Conservation (phyloP, 2,329 filamentous ascomycete genomes). For the Colletotrichum magnum region DNA sequence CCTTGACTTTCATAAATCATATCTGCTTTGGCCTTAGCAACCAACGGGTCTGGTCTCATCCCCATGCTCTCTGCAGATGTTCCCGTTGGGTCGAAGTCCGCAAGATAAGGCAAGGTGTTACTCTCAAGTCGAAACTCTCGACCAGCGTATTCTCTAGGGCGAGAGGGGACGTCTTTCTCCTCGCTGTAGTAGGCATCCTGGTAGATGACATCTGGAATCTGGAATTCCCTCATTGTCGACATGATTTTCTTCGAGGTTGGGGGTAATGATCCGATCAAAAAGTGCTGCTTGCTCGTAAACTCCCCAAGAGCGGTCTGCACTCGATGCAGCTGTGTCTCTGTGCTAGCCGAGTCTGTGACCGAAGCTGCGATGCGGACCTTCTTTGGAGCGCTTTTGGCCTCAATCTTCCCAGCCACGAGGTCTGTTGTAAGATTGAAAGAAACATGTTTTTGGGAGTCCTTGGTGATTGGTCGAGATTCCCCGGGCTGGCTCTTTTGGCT, state of each 20-base stretch:
- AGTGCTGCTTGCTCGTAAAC: conserved; percentile 45
- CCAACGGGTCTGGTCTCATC: conserved; percentile 59
- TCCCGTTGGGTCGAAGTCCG: conserved; percentile 79
- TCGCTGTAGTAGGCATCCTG: conserved; percentile 89
- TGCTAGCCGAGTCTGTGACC: conserved; percentile 33
- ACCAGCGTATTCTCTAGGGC: conserved; percentile 86
- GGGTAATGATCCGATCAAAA: conserved; percentile 49
- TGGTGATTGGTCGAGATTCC: conserved; percentile 13
- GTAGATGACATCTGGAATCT: conserved; percentile 80
- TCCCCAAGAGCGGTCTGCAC: conserved; percentile 17
- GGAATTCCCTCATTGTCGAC: conserved; percentile 69
- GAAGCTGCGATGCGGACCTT: conserved; percentile 32
- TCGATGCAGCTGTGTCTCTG: conserved; percentile 14
- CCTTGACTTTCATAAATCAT: conserved; percentile 63
- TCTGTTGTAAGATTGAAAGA: conserved; percentile 47
- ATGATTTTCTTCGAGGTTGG: conserved; percentile 60
- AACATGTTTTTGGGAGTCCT: conserved; percentile 50
- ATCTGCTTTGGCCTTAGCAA: conserved; percentile 68
- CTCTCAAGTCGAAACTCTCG: conserved; percentile 86
- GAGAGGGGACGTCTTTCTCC: conserved; percentile 84
- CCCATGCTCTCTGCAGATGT: conserved; percentile 68
- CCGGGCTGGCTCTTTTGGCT: conserved; percentile 65
- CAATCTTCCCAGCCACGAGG: conserved; percentile 25
- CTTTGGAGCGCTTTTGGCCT: conserved; percentile 29
- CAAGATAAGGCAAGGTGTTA: conserved; percentile 82